A percentile compares a stretch with the other conserved stretches of the same genome.
Evolutionary conservation across 345 rosid species (phyloP).

Genomic region (Camelina sativa): DNA sequence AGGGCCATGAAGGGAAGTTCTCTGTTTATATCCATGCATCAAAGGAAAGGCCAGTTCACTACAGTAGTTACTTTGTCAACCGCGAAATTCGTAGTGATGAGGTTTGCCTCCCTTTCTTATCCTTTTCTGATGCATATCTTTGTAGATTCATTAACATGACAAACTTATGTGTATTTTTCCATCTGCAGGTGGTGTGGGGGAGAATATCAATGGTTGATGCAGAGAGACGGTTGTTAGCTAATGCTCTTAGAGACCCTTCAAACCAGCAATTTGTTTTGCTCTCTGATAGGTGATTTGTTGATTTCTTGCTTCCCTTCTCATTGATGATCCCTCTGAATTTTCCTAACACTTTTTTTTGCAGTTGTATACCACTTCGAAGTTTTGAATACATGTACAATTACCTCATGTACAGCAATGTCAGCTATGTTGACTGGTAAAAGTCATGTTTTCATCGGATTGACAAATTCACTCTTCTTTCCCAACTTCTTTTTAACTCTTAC

Average conservation of each 20-base stretch:
- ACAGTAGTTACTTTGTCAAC: constrained; percentile 59
- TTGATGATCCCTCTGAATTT: constrained; percentile 1
- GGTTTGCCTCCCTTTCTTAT: constrained; percentile 43
- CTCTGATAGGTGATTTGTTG: constrained; percentile 58
- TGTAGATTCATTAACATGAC: not conserved
- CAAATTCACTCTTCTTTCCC: constrained; percentile 6
- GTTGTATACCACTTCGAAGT: constrained; percentile 88
- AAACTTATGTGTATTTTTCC: not conserved
- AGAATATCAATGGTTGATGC: constrained; percentile 75
- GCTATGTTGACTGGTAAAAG: constrained; percentile 86
- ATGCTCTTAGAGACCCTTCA: constrained; percentile 63
- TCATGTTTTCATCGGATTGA: not conserved
- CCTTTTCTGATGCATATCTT: not conserved
- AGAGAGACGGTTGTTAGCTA: constrained; percentile 59
- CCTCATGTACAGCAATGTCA: constrained; percentile 81
- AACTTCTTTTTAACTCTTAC: constrained; percentile 12
- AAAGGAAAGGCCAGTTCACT: constrained; percentile 55
- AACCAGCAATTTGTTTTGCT: constrained; percentile 70
- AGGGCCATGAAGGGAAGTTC: constrained; percentile 76
- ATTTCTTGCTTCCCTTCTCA: not conserved
- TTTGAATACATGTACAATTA: constrained; percentile 88
- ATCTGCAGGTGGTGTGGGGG: constrained; percentile 68
- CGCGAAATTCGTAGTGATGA: constrained; percentile 66
- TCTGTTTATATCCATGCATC: constrained; percentile 77
- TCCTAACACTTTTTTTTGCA: constrained; percentile 45